Evolutionary conservation across 768 basidiomycete genomes (phyloP).

Genomic region (Tylopilus sp.): DNA sequence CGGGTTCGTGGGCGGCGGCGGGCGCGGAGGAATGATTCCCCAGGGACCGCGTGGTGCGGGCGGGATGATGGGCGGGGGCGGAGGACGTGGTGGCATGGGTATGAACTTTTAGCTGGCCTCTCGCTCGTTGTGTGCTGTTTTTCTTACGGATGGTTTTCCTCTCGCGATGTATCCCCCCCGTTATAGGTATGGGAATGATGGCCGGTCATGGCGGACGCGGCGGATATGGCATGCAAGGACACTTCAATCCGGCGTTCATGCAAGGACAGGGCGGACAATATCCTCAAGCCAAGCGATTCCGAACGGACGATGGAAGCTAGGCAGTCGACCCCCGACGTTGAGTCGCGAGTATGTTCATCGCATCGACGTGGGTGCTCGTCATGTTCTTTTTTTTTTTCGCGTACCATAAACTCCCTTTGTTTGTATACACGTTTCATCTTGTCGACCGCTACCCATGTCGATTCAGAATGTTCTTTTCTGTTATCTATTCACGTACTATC

Average conservation of each 20-base stretch:
- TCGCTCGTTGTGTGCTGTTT: slow-evolving; percentile 13
- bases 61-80: slow-evolving; percentile 47
- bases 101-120: slow-evolving; percentile 32
- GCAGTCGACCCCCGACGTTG: neutral
- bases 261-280: slow-evolving; percentile 42
- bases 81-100: slow-evolving; percentile 52
- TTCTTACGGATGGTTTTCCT: slow-evolving; percentile 29
- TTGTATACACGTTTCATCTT: neutral
- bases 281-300: slow-evolving; percentile 51
- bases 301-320: slow-evolving; percentile 48
- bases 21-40: slow-evolving; percentile 52
- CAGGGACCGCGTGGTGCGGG: slow-evolving; percentile 40
- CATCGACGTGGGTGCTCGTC: neutral
- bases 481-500: slow-evolving; percentile 34
- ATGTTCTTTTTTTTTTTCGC: neutral
- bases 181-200: slow-evolving; percentile 54
- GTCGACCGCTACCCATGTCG: slow-evolving; percentile 9
- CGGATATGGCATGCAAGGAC: slow-evolving; percentile 52
- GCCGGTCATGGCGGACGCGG: slow-evolving; percentile 35
- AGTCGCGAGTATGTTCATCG: neutral
- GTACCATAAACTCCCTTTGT: slow-evolving; percentile 1
- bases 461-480: neutral
- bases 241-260: slow-evolving; percentile 77
- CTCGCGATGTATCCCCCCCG: slow-evolving; percentile 24
- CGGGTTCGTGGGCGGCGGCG: slow-evolving; percentile 39